phyloP scores from a whole-genome alignment of 805 yeast genomes.

The Kazachstania psychrophila region DNA sequence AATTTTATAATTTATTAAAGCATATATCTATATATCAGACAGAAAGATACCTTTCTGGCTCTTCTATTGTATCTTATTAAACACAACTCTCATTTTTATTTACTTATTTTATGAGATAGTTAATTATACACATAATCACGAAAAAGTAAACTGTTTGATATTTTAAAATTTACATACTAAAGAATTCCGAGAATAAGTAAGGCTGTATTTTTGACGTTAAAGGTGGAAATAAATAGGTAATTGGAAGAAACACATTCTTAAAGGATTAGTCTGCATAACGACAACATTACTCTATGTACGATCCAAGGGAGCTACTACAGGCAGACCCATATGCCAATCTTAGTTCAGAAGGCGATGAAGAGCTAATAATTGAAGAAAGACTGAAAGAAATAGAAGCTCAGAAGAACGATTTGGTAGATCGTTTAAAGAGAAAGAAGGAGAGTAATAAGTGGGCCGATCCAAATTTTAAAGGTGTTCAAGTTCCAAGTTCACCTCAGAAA shows the following conservation, averaged over 20 bases:
- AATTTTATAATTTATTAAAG: no score
- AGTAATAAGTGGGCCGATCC: constrained; percentile 13
- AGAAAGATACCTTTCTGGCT: no score
- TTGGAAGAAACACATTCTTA: not conserved
- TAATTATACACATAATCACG: no score
- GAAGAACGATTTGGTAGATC: constrained; percentile 18
- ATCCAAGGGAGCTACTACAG: constrained; percentile 20
- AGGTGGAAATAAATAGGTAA: no score
- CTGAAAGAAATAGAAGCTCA: constrained; percentile 22
- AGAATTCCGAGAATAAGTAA: no score
- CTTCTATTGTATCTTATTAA: no score
- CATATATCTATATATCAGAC: no score
- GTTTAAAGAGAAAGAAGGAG: constrained; percentile 16
- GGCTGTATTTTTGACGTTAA: no score
- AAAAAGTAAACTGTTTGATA: no score
- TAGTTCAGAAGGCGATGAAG: constrained; percentile 20
- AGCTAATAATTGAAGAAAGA: constrained; percentile 13
- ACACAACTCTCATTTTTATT: no score
- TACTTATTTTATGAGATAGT: no score
- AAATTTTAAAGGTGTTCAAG: constrained; percentile 19
- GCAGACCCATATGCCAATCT: constrained; percentile 16
- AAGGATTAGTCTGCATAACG: not conserved
- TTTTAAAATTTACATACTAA: no score
- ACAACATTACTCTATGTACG: constrained; percentile 13
- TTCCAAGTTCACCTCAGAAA: constrained; percentile 27